phyloP scores from a whole-genome alignment of 805 yeast species.

The Myxozyma geophila region DNA sequence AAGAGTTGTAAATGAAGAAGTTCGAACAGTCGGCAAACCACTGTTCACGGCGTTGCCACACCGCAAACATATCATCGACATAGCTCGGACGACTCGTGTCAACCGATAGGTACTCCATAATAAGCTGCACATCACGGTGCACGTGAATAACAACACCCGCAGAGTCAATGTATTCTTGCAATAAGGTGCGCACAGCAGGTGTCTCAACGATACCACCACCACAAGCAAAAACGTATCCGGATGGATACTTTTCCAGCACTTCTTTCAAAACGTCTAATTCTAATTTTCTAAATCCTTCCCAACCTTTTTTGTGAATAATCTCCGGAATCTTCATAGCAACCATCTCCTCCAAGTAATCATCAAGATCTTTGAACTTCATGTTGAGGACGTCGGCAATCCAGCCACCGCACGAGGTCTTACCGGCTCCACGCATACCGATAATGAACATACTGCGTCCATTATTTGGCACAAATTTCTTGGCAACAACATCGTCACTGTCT shows the following conservation, averaged over 20 bases:
- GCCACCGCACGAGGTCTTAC: constrained; percentile 82
- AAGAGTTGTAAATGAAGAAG: constrained; percentile 74
- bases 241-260: constrained; percentile 50
- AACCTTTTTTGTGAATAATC: constrained; percentile 68
- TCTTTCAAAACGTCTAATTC: constrained; percentile 65
- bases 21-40: constrained; percentile 84
- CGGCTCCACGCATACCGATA: constrained; percentile 98
- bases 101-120: constrained; percentile 69
- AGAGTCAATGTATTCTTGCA: constrained; percentile 57
- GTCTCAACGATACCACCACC: constrained; percentile 97
- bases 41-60: constrained; percentile 79
- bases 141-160: constrained; percentile 88
- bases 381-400: constrained; percentile 77
- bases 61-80: constrained; percentile 74
- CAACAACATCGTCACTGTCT: constrained; percentile 17
- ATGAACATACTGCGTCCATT: constrained; percentile 36
- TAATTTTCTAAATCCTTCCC: constrained; percentile 81
- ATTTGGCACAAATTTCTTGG: constrained; percentile 29
- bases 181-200: constrained; percentile 62
- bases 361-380: constrained; percentile 75
- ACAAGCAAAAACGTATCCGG: constrained; percentile 77
- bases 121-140: constrained; percentile 83
- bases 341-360: constrained; percentile 65
- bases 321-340: constrained; percentile 48
- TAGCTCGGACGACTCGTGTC: constrained; percentile 92